phyloP scores from a whole-genome alignment of 192 early-diverging fungal genomes.

The Podila minutissima region DNA sequence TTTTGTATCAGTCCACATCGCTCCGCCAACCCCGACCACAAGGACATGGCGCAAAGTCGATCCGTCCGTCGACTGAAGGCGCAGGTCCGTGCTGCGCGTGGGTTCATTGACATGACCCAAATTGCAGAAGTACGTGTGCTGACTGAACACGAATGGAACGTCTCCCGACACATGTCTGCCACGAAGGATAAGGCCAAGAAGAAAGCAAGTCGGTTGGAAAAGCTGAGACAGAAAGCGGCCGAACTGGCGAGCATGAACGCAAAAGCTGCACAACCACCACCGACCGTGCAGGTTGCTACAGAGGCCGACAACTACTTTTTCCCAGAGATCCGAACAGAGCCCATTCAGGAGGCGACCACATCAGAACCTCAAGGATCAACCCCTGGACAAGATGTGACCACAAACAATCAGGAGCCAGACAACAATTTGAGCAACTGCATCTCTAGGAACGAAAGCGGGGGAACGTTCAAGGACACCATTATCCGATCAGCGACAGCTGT shows the following conservation, averaged over 20 bases:
- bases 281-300: neutral
- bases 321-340: conserved; percentile 7
- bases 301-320: conserved; percentile 46
- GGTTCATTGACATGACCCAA: conserved; percentile 46
- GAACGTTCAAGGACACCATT: conserved; percentile 5
- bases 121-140: conserved; percentile 23
- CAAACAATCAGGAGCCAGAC: neutral
- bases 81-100: conserved; percentile 32
- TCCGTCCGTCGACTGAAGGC: conserved; percentile 42
- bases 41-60: conserved; percentile 46
- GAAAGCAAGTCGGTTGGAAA: neutral
- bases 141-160: conserved; percentile 25
- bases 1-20: conserved; percentile 46
- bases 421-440: conserved; percentile 15
- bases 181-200: conserved; percentile 16
- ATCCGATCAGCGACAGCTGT: conserved; percentile 21
- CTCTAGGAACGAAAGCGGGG: neutral
- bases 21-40: conserved; percentile 38
- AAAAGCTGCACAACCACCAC: neutral
- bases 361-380: neutral
- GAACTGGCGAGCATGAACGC: neutral
- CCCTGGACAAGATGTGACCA: neutral
- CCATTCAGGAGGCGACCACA: neutral
- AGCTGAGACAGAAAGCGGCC: neutral
- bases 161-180: conserved; percentile 9